These are phyloP conservation scores for Picea mariana DNA, from an alignment of 83 land plant genomes.

Conservation along the genomic window DNA sequence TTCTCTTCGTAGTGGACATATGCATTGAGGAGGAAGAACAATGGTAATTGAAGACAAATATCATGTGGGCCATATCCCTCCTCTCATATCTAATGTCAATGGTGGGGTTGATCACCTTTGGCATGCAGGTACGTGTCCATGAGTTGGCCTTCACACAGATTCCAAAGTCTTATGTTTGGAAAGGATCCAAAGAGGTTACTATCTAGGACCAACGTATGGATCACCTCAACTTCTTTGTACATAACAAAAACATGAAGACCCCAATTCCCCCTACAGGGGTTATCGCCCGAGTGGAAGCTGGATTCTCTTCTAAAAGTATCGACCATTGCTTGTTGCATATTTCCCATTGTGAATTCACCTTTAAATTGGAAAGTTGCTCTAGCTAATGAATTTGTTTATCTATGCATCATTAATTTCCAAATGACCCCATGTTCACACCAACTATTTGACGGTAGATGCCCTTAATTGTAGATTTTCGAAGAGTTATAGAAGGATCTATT, in stretches of 20 bases:
- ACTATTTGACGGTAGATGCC: no score
- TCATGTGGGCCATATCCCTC: constrained; percentile 78
- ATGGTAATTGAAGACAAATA: constrained; percentile 61
- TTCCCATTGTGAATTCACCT: constrained; percentile 82
- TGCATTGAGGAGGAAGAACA: constrained; percentile 95
- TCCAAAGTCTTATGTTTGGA: constrained; percentile 84
- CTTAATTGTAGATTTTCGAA: constrained; percentile 58
- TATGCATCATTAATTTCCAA: no score
- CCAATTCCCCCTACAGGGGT: constrained; percentile 66
- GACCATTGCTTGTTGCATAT: constrained; percentile 82
- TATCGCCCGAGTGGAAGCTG: constrained; percentile 84
- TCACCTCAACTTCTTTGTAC: constrained; percentile 54
- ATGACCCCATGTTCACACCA: no score
- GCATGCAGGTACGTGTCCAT: constrained; percentile 74
- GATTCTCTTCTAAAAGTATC: constrained; percentile 75
- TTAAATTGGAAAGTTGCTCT: constrained; percentile 55
- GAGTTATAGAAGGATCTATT: constrained; percentile 96
- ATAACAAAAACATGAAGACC: constrained; percentile 20
- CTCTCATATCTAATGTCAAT: constrained; percentile 57
- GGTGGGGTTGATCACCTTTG: constrained; percentile 83
- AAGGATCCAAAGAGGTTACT: constrained; percentile 75
- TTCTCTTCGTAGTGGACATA: constrained; percentile 88
- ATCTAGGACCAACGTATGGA: constrained; percentile 77
- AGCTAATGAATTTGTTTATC: no score
- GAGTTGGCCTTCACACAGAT: constrained; percentile 88